Conservation (phyloP, 2,329 filamentous ascomycete species). For the Sarocladium brachiariae region DNA sequence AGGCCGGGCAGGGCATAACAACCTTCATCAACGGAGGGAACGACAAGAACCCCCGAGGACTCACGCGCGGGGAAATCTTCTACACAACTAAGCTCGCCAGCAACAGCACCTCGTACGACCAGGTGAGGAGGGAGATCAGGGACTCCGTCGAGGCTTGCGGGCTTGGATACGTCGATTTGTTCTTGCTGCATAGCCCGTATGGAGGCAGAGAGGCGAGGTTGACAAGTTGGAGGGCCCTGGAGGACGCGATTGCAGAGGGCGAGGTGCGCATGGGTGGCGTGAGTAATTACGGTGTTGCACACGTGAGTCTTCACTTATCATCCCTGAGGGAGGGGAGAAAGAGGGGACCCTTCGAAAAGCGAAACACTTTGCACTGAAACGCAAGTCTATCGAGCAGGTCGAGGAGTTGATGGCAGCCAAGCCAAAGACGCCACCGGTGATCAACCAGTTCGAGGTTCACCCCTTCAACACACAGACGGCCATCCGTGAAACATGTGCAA, state of each 20-base stretch:
- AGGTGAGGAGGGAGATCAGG: constrained; percentile 59
- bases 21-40: constrained; percentile 45
- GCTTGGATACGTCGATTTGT: constrained; percentile 71
- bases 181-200: constrained; percentile 73
- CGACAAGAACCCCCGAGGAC: constrained; percentile 36
- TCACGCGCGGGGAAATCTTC: constrained; percentile 62
- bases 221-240: constrained; percentile 69
- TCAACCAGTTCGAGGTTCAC: constrained; percentile 79
- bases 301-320: constrained; percentile 57
- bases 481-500: constrained; percentile 60
- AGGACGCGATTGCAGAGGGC: constrained; percentile 67
- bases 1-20: constrained; percentile 59
- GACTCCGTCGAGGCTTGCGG: constrained; percentile 57
- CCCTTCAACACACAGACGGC: constrained; percentile 70
- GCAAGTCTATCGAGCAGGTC: constrained; percentile 37
- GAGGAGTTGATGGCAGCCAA: constrained; percentile 60
- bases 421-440: constrained; percentile 55
- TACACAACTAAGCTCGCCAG: constrained; percentile 74
- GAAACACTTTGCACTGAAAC: too few species aligned
- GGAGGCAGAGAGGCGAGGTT: constrained; percentile 61
- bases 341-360: too few species aligned
- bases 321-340: too few species aligned
- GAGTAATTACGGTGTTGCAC: constrained; percentile 70
- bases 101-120: constrained; percentile 58
- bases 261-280: constrained; percentile 67